phyloP scores from a whole-genome alignment of 306 rosid species.

The Pueraria montana region DNA sequence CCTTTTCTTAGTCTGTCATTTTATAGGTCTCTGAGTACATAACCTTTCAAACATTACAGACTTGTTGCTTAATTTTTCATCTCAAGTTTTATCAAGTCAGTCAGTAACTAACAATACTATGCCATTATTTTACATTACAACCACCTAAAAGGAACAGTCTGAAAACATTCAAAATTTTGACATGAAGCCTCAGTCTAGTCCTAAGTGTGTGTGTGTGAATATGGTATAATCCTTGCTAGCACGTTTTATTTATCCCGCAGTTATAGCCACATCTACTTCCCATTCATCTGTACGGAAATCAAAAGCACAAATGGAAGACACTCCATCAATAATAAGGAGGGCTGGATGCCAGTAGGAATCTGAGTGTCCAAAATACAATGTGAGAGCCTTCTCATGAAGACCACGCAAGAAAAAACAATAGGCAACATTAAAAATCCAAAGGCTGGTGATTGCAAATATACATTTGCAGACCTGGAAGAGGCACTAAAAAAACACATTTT shows the following conservation, averaged over 20 bases:
- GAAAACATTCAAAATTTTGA: too few species aligned
- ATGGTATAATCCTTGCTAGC: too few species aligned
- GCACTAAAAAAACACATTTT: background rate
- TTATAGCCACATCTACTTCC: conserved; percentile 96
- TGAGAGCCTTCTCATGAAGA: conserved; percentile 34
- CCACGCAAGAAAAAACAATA: background rate
- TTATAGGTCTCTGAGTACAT: background rate
- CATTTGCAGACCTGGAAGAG: background rate
- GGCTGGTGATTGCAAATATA: background rate
- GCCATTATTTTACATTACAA: background rate
- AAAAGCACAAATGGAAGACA: conserved; percentile 94
- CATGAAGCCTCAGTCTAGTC: too few species aligned
- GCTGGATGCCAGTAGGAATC: conserved; percentile 91
- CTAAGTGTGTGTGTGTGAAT: too few species aligned
- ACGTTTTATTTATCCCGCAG: too few species aligned
- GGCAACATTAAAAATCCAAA: background rate
- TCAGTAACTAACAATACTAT: background rate
- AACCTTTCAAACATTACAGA: background rate
- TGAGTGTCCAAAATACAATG: conserved; percentile 48
- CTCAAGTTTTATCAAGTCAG: background rate
- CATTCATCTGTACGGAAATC: conserved; percentile 99
- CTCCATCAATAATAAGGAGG: conserved; percentile 94
- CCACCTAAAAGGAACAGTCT: background rate
- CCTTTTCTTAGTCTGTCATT: background rate
- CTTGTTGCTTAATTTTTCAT: background rate